A percentile compares a stretch with the other conserved stretches of the same genome.
Conservation (phyloP, 1,284 basidiomycete species). For the Tylopilus sp. region DNA sequence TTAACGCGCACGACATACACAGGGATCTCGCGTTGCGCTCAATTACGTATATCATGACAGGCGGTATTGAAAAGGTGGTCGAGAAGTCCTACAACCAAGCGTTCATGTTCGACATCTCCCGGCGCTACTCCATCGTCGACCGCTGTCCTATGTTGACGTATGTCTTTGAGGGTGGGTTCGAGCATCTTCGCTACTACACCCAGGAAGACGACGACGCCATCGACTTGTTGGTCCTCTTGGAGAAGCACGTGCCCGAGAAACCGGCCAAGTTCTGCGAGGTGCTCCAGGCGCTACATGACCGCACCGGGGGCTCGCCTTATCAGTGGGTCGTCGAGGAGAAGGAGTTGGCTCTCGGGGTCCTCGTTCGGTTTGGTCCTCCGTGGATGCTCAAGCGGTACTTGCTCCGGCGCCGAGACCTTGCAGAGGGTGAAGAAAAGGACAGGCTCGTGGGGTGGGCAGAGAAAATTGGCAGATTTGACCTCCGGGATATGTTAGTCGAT, state of each 20-base stretch:
- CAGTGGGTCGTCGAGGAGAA: constrained; percentile 29
- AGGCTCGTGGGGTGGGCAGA: constrained; percentile 19
- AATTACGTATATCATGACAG: constrained; percentile 29
- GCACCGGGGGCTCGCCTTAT: constrained; percentile 19
- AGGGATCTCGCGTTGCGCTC: constrained; percentile 31
- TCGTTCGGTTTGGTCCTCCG: constrained; percentile 24
- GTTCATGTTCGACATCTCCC: constrained; percentile 32
- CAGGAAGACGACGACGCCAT: constrained; percentile 29
- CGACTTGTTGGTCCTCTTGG: constrained; percentile 20
- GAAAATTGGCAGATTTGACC: constrained; percentile 25
- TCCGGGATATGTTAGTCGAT: constrained; percentile 20
- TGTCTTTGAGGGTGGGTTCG: constrained; percentile 30
- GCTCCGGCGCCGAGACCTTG: constrained; percentile 23
- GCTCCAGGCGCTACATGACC: constrained; percentile 28
- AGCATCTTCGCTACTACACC: constrained; percentile 27
- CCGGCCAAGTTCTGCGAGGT: constrained; percentile 22
- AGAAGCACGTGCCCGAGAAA: constrained; percentile 25
- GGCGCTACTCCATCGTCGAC: constrained; percentile 23
- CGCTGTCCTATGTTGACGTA: constrained; percentile 31
- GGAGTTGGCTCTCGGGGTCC: constrained; percentile 25
- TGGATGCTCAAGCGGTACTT: constrained; percentile 32
- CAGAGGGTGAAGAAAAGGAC: constrained; percentile 13
- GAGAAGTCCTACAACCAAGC: constrained; percentile 20
- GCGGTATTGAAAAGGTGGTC: constrained; percentile 27
- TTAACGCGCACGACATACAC: constrained; percentile 23